Conservation (phyloP, 768 basidiomycete species). For the Cystofilobasidium bisporidii region DNA sequence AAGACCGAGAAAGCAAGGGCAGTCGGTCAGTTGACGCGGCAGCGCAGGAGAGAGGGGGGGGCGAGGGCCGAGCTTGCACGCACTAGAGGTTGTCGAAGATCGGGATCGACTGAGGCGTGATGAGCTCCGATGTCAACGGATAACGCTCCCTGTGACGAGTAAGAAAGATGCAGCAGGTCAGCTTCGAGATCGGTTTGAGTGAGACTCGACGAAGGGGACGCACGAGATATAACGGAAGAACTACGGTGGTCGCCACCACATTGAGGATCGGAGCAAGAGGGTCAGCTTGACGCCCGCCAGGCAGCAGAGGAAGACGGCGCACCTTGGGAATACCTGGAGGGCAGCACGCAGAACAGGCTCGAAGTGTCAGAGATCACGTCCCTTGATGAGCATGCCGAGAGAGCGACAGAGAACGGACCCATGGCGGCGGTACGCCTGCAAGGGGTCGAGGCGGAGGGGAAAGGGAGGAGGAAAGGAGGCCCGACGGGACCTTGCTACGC, state of each 20-base stretch:
- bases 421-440: neutral
- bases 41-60: too few relatives aligned
- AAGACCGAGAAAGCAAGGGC: neutral
- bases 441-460: neutral
- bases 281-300: neutral
- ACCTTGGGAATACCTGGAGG: conserved; percentile 27
- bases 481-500: too few relatives aligned
- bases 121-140: conserved; percentile 92
- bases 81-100: conserved; percentile 61
- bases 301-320: neutral
- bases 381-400: neutral
- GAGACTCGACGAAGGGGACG: conserved; percentile 8
- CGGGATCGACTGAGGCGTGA: conserved; percentile 96
- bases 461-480: neutral
- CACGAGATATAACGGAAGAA: conserved; percentile 40
- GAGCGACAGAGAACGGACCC: conserved; percentile 1
- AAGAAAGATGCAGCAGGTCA: neutral
- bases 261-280: neutral
- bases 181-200: neutral
- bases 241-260: conserved; percentile 42
- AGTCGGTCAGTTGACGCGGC: neutral
- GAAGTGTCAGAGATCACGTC: too few relatives aligned
- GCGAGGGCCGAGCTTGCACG: conserved; percentile 13
- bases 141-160: conserved; percentile 70
- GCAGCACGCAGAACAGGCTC: neutral